Base-by-base conservation (phyloP, 768 basidiomycete genomes). In the Tricholoma hemisulphureum region DNA sequence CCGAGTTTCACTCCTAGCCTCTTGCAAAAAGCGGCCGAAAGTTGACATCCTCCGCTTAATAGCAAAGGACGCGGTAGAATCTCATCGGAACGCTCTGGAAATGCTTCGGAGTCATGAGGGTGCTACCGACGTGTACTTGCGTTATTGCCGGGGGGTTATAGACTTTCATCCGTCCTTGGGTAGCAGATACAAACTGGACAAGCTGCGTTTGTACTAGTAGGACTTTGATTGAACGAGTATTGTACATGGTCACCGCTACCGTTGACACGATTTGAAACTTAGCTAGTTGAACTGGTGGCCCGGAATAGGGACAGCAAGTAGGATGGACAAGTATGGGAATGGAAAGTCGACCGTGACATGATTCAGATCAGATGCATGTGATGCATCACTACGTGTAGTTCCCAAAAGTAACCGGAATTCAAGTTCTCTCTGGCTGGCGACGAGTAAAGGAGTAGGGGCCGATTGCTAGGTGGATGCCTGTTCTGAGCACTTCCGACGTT, bases 1-100 rank as follows among this genome's bases (percentile, higher is more conserved):
- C 56, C 71, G 66, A 24, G 61, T 77, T 31, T 75, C 77, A 0
- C 58, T 66, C 14, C 55, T 71, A 0, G 75, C 76, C 0, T 58
- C 60, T 10, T 64, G 59, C 24, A 56, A 61, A 2, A 57, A 61
- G 2, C 48, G 55, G 6, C 60, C 69, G 4, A 77, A 75, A 54
- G 45, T 68, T 48, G 69, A 71, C 7, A 62, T 61, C 5, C 64
- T 71, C 2, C n/a, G 35, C 1, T 57, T 56, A 2, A 29, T 77
- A 5, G 65, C 68, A 5, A 61, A 68, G 21, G 66, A 66, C 6
- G 69, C 71, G 7, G 66, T 65, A 0, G 53, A 59, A 1, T 60
- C 68, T 10, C 66, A 73, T 50, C 52, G 59, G 5, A 62, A 57
- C 26, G 61, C 69, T 10, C 43, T 69, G 3, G 59, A 63, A 41